Conservation (phyloP, 2,329 filamentous ascomycete genomes). For the Pseudofabraea citricarpa region DNA sequence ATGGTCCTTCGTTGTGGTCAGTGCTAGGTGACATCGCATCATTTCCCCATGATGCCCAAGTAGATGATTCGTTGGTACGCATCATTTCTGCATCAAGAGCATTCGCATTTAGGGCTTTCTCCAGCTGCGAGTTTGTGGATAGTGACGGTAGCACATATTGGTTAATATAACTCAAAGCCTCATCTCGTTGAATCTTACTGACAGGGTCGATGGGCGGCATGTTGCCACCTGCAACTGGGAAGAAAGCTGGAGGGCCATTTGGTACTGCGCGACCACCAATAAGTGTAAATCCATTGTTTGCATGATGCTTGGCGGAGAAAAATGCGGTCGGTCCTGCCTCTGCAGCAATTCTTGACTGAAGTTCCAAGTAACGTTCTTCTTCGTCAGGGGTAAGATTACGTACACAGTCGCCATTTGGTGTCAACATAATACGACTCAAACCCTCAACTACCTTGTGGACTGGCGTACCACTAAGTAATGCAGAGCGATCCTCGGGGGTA, state of each 20-base stretch:
- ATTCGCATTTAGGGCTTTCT: slow-evolving; percentile 28
- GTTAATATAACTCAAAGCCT: slow-evolving; percentile 64
- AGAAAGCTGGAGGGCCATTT: slow-evolving; percentile 58
- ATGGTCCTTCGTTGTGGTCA: slow-evolving; percentile 11
- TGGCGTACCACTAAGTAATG: slow-evolving; percentile 50
- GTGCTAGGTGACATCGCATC: slow-evolving; percentile 10
- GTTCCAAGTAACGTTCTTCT: slow-evolving; percentile 63
- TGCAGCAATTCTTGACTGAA: slow-evolving; percentile 56
- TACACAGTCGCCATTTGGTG: slow-evolving; percentile 72
- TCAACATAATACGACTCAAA: slow-evolving; percentile 61
- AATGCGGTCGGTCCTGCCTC: slow-evolving; percentile 51
- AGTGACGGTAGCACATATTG: slow-evolving; percentile 56
- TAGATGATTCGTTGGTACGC: slow-evolving; percentile 17
- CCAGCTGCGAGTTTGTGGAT: slow-evolving; percentile 28
- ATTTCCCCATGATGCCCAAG: slow-evolving; percentile 24
- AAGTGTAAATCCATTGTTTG: slow-evolving; percentile 53
- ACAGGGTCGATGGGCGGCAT: slow-evolving; percentile 49
- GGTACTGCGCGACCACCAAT: slow-evolving; percentile 62
- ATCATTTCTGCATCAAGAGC: slow-evolving; percentile 23
- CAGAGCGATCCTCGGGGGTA: slow-evolving; percentile 48
- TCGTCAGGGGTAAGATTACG: slow-evolving; percentile 65
- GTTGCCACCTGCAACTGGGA: slow-evolving; percentile 37
- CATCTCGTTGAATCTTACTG: slow-evolving; percentile 61
- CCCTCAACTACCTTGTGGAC: slow-evolving; percentile 61
- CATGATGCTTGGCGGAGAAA: slow-evolving; percentile 49